These are phyloP conservation scores for Ceratobasidium theobromae DNA, from an alignment of 1,284 basidiomycete genomes.

Conservation along the genomic window DNA sequence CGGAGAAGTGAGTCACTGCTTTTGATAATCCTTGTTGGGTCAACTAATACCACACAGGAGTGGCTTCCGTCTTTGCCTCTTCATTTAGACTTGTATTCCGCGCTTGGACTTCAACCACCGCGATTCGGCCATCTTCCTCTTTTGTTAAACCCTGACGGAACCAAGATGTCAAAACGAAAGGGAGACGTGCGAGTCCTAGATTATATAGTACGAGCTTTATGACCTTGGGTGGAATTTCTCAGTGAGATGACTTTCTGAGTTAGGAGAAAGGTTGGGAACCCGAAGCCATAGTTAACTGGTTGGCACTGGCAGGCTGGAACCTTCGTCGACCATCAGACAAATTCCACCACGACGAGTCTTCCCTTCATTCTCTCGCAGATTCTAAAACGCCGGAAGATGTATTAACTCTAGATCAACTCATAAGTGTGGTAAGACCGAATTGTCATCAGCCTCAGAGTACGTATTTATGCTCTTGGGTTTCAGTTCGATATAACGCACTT, in stretches of 20 bases:
- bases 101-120: conserved; percentile 72
- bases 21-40: not conserved
- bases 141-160: conserved; percentile 85
- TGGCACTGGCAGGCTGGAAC: conserved; percentile 92
- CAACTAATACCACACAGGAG: conserved; percentile 57
- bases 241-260: too few species aligned
- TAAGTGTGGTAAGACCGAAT: conserved; percentile 52
- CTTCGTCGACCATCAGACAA: conserved; percentile 49
- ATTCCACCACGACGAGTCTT: conserved; percentile 35
- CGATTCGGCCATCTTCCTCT: conserved; percentile 90
- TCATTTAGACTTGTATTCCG: conserved; percentile 86
- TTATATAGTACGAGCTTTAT: conserved; percentile 65
- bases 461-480: not conserved
- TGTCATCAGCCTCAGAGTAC: not conserved
- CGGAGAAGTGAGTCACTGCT: conserved; percentile 68
- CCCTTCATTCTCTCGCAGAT: conserved; percentile 30
- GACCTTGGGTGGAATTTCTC: not conserved
- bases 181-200: conserved; percentile 86
- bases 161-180: conserved; percentile 92
- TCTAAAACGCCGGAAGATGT: conserved; percentile 57
- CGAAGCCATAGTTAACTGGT: conserved; percentile 87
- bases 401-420: conserved; percentile 65
- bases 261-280: conserved; percentile 82
- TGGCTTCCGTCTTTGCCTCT: conserved; percentile 95
- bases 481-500: conserved; percentile 57